Evolutionary conservation across 73 alveolate genomes (phyloP).

Genomic region (Breviolum minutum): DNA sequence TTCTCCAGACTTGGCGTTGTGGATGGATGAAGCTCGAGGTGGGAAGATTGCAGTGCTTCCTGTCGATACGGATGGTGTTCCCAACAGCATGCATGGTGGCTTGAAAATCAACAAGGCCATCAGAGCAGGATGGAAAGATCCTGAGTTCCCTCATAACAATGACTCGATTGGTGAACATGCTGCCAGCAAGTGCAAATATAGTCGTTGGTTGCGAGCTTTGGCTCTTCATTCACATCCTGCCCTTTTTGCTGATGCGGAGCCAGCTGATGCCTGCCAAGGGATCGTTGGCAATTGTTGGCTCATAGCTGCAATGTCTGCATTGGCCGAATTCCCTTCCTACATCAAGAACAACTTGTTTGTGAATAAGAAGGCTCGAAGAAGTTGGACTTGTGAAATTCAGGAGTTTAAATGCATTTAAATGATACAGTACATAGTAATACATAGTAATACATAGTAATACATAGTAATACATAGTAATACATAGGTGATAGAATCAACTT

Average conservation of each 20-base stretch:
- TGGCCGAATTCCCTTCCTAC: conserved; percentile 70
- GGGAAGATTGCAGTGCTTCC: conserved; percentile 39
- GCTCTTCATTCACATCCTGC: conserved; percentile 10
- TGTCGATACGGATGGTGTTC: conserved; percentile 29
- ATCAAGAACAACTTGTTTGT: background rate
- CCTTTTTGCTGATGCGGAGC: conserved; percentile 37
- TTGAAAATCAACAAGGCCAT: conserved; percentile 12
- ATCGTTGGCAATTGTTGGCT: conserved; percentile 65
- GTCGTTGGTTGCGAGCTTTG: background rate
- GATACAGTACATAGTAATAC: background rate
- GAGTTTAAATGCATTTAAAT: too few relatives aligned
- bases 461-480: too few relatives aligned
- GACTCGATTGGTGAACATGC: background rate
- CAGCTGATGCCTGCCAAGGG: conserved; percentile 21
- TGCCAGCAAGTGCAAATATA: background rate
- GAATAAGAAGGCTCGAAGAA: background rate
- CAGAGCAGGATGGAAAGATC: conserved; percentile 48
- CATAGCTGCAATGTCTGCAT: conserved; percentile 45
- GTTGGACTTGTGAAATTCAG: background rate
- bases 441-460: too few relatives aligned
- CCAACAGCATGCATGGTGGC: conserved; percentile 29
- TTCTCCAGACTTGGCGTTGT: conserved; percentile 17
- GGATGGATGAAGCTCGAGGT: conserved; percentile 37
- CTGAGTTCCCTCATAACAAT: conserved; percentile 51
- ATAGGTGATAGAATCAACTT: background rate